Evolutionary conservation across 768 basidiomycete species (phyloP).

Genomic region (Botryobasidium botryosum): DNA sequence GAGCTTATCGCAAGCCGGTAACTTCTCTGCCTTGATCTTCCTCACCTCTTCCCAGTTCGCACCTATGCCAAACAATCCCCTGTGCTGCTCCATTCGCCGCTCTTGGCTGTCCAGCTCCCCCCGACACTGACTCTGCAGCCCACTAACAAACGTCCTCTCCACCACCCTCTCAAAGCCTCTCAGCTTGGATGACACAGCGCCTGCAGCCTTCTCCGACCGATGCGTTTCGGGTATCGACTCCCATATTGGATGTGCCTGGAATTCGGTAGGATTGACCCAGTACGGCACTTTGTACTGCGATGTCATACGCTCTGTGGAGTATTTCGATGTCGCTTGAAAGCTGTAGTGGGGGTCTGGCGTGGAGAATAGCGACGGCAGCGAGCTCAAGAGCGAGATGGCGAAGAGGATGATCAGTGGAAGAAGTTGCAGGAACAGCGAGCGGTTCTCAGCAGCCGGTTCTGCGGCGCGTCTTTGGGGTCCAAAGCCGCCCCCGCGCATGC

Average conservation of each 20-base stretch:
- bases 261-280: conserved; percentile 66
- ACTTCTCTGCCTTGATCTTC: conserved; percentile 47
- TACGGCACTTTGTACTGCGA: conserved; percentile 55
- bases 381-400: conserved; percentile 65
- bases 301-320: conserved; percentile 57
- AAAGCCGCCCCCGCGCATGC: conserved; percentile 25
- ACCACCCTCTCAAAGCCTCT: conserved; percentile 59
- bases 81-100: conserved; percentile 52
- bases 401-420: conserved; percentile 75
- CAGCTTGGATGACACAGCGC: conserved; percentile 21
- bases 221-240: conserved; percentile 21
- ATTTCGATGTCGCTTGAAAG: conserved; percentile 43
- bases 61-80: conserved; percentile 82
- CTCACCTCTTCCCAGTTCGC: conserved; percentile 85
- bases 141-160: conserved; percentile 57
- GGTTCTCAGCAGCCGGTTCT: not conserved
- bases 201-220: conserved; percentile 16
- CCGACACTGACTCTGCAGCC: conserved; percentile 56
- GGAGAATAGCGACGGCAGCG: conserved; percentile 42
- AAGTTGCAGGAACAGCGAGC: conserved; percentile 49
- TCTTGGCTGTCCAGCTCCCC: conserved; percentile 48
- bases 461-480: not conserved
- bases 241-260: conserved; percentile 57
- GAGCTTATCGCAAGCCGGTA: conserved; percentile 66
- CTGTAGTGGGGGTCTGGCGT: conserved; percentile 68